A percentile compares a stretch with the other conserved stretches of the same genome.
These are phyloP conservation scores for Lachnellula subtilissima DNA, from an alignment of 2,329 filamentous ascomycete species.

Conservation along the genomic window DNA sequence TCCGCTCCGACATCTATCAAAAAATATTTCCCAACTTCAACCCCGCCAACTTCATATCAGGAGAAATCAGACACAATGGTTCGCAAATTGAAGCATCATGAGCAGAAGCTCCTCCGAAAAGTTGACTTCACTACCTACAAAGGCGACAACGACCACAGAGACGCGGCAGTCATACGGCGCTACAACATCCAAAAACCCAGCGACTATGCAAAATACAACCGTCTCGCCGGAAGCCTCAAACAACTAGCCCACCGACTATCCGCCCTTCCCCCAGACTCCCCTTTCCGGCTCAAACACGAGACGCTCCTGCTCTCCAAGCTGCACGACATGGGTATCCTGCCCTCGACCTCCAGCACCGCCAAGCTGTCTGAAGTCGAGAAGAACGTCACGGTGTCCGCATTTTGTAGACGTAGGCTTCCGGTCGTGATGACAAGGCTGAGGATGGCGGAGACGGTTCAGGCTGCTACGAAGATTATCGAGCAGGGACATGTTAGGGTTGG, in stretches of 20 bases:
- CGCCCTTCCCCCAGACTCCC: conserved; percentile 72
- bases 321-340: conserved; percentile 84
- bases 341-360: conserved; percentile 56
- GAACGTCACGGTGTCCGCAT: conserved; percentile 81
- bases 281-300: conserved; percentile 78
- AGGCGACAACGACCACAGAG: conserved; percentile 80
- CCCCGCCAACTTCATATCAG: conserved; percentile 2
- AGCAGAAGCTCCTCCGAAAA: conserved; percentile 87
- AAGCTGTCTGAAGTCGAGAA: conserved; percentile 83
- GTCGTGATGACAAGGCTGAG: conserved; percentile 86
- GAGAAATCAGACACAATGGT: conserved; percentile 58
- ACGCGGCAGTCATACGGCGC: conserved; percentile 71
- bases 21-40: conserved; percentile 17
- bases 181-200: conserved; percentile 89
- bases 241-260: conserved; percentile 86
- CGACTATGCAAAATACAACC: conserved; percentile 69
- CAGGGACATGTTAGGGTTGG: conserved; percentile 91
- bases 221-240: conserved; percentile 75
- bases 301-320: conserved; percentile 85
- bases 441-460: conserved; percentile 88
- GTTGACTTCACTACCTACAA: conserved; percentile 96
- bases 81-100: conserved; percentile 92
- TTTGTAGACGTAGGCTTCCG: conserved; percentile 76
- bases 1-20: conserved; percentile 10
- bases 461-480: conserved; percentile 83